These are phyloP conservation scores for Arthrobotrys megalospora DNA, from an alignment of 2,329 filamentous ascomycete species.

Conservation along the genomic window DNA sequence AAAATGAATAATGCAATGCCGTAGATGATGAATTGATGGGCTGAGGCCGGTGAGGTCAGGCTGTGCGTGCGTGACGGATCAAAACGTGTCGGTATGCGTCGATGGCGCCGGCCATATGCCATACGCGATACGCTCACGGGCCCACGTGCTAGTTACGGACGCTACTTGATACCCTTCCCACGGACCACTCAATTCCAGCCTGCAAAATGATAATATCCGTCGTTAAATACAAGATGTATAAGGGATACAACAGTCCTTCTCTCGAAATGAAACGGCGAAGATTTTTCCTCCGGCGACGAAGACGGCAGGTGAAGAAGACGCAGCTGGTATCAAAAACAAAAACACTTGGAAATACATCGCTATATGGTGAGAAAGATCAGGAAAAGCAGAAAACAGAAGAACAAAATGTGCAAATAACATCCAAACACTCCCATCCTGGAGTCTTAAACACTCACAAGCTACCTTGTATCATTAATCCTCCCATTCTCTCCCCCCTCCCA, in stretches of 20 bases:
- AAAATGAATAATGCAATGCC: not conserved
- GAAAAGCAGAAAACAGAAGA: constrained; percentile 5
- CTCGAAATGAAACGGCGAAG: constrained; percentile 32
- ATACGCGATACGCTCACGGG: no score
- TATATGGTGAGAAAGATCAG: constrained; percentile 20
- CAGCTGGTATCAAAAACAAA: constrained; percentile 28
- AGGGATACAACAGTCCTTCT: constrained; percentile 24
- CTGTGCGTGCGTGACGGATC: no score
- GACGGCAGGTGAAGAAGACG: constrained; percentile 21
- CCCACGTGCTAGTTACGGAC: no score
- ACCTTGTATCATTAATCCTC: not conserved
- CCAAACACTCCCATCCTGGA: not conserved
- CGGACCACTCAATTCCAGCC: not conserved
- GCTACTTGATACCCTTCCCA: no score
- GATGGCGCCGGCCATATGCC: no score
- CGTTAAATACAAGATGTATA: constrained; percentile 41
- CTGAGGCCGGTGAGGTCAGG: no score
- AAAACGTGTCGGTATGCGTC: no score
- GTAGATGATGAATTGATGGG: not conserved
- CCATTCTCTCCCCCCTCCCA: not conserved
- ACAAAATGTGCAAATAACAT: not conserved
- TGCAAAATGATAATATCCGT: constrained; percentile 37
- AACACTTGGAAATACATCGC: constrained; percentile 17
- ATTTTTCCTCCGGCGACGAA: constrained; percentile 23
- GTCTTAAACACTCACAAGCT: not conserved